phyloP scores from a whole-genome alignment of 2,329 filamentous ascomycete genomes.

The Paracoccidioides brasiliensis region DNA sequence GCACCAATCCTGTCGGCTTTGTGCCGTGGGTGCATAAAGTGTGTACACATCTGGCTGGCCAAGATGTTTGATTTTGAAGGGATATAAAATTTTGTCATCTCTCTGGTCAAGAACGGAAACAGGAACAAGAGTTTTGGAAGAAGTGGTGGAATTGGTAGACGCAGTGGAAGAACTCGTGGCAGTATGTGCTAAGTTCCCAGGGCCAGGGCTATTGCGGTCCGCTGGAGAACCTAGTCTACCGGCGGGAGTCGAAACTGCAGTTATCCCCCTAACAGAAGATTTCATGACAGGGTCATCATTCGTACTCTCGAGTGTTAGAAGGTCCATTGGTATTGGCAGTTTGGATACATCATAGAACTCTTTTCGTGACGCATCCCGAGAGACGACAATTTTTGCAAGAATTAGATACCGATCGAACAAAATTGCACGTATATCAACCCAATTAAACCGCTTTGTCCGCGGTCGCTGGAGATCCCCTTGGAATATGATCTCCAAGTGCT shows the following conservation, averaged over 20 bases:
- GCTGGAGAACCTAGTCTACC: slow-evolving; percentile 32
- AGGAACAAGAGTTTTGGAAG: slow-evolving; percentile 35
- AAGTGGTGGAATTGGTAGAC: slow-evolving; percentile 30
- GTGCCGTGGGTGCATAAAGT: slow-evolving; percentile 65
- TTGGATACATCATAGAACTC: slow-evolving; percentile 86
- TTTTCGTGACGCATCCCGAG: slow-evolving; percentile 54
- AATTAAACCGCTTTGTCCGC: slow-evolving; percentile 77
- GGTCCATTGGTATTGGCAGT: slow-evolving; percentile 89
- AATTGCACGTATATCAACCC: slow-evolving; percentile 86
- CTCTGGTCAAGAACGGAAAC: slow-evolving; percentile 41
- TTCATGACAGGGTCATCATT: slow-evolving; percentile 86
- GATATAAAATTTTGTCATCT: slow-evolving; percentile 76
- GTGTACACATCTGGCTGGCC: slow-evolving; percentile 68
- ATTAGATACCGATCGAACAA: slow-evolving; percentile 96
- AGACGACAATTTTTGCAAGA: slow-evolving; percentile 63
- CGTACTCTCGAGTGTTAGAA: slow-evolving; percentile 81
- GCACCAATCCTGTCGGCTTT: slow-evolving; percentile 77
- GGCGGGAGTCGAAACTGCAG: slow-evolving; percentile 27
- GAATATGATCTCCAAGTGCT: slow-evolving; percentile 83
- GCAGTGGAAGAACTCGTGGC: slow-evolving; percentile 53
- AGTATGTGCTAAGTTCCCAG: slow-evolving; percentile 50
- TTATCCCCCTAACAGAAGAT: slow-evolving; percentile 58
- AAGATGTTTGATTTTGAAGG: slow-evolving; percentile 90
- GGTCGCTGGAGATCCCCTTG: slow-evolving; percentile 81
- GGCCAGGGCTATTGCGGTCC: slow-evolving; percentile 35